Conservation (phyloP, 1,284 basidiomycete species). For the Lignosus rhinocerotis region DNA sequence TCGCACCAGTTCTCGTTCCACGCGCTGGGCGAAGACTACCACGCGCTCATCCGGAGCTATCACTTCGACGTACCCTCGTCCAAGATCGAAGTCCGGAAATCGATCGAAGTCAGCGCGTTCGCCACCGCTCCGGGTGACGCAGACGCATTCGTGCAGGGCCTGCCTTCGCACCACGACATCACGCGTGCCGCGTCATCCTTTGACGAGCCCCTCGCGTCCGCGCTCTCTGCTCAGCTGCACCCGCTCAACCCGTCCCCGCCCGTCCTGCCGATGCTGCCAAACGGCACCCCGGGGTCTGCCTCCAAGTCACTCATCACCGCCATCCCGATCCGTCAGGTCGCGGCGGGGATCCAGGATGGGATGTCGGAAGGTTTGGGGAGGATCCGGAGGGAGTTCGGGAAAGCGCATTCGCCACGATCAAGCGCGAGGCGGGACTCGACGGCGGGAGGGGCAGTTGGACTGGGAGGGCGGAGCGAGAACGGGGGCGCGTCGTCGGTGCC, state of each 20-base stretch:
- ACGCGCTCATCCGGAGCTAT: slow-evolving; percentile 69
- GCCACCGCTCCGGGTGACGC: slow-evolving; percentile 31
- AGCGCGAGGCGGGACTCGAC: slow-evolving; percentile 19
- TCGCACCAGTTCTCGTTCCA: slow-evolving; percentile 82
- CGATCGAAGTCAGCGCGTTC: slow-evolving; percentile 67
- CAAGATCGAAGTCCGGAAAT: slow-evolving; percentile 70
- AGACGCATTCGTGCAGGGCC: slow-evolving; percentile 57
- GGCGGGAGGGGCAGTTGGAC: not conserved
- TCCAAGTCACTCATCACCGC: slow-evolving; percentile 47
- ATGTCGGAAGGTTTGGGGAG: slow-evolving; percentile 57
- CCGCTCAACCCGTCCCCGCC: slow-evolving; percentile 45
- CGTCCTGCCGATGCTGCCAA: slow-evolving; percentile 77
- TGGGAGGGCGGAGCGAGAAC: no score
- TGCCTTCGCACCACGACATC: slow-evolving; percentile 32
- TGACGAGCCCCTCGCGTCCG: slow-evolving; percentile 75
- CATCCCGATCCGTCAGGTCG: slow-evolving; percentile 57
- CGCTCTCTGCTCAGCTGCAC: slow-evolving; percentile 67
- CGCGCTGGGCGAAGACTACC: slow-evolving; percentile 76
- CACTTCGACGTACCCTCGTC: slow-evolving; percentile 60
- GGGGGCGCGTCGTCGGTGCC: slow-evolving; percentile 40
- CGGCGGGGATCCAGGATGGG: slow-evolving; percentile 52
- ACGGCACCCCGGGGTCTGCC: slow-evolving; percentile 52
- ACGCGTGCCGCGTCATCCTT: slow-evolving; percentile 56
- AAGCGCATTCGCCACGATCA: slow-evolving; percentile 41
- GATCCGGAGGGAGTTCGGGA: slow-evolving; percentile 54